Percentiles rank a stretch among this genome's conserved stretches.
Conservation (phyloP, 2,329 filamentous ascomycete species). For the Ascochyta rabiei region DNA sequence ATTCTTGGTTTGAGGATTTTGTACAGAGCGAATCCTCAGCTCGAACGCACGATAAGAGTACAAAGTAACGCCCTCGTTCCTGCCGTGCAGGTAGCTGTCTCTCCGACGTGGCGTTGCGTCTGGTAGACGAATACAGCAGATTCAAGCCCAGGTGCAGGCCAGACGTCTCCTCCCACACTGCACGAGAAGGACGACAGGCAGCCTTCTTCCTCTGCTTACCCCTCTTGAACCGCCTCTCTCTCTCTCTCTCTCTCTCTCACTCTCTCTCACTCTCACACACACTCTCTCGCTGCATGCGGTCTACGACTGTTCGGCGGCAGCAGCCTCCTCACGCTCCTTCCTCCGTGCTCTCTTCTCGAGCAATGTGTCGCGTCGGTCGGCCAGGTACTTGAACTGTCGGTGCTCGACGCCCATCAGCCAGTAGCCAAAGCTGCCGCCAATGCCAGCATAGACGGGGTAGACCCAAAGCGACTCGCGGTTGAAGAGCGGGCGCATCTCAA, state of each 20-base stretch:
- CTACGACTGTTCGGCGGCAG: slow-evolving; percentile 30
- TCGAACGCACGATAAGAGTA: slow-evolving; percentile 34
- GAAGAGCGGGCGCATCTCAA: slow-evolving; percentile 97
- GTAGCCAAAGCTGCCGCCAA: slow-evolving; percentile 93
- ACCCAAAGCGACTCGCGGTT: slow-evolving; percentile 83
- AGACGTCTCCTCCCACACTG: background rate
- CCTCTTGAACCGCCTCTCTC: background rate
- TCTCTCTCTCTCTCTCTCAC: background rate
- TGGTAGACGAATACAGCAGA: slow-evolving; percentile 10
- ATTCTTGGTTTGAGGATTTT: slow-evolving; percentile 34
- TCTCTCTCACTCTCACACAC: too few relatives aligned
- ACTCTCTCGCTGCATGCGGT: background rate
- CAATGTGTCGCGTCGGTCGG: slow-evolving; percentile 77
- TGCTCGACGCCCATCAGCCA: slow-evolving; percentile 93
- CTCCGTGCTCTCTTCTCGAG: slow-evolving; percentile 88
- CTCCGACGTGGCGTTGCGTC: background rate
- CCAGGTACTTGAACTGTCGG: slow-evolving; percentile 76
- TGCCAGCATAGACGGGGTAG: slow-evolving; percentile 85
- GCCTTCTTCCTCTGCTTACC: slow-evolving; percentile 11
- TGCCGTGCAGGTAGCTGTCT: background rate
- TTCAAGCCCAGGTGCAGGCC: slow-evolving; percentile 7
- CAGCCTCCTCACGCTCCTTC: slow-evolving; percentile 65
- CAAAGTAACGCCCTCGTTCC: slow-evolving; percentile 15
- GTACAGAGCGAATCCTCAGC: slow-evolving; percentile 41
- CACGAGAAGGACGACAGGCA: background rate